These are phyloP conservation scores for Cladosporium sp. DNA, from an alignment of 2,329 filamentous ascomycete species.

Conservation along the genomic window DNA sequence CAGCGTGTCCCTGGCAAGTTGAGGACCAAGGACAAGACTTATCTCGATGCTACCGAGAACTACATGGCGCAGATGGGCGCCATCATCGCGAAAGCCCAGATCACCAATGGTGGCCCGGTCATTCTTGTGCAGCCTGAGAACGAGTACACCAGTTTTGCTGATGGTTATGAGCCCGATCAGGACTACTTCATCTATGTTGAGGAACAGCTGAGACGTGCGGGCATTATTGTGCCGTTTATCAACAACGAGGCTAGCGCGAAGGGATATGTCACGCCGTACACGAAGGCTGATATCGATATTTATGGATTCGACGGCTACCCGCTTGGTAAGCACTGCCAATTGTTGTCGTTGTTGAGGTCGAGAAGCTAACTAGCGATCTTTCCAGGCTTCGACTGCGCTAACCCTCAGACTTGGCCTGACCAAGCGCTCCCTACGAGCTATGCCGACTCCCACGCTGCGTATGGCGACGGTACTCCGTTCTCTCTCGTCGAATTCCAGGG, in stretches of 20 bases:
- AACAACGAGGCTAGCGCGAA: constrained; percentile 64
- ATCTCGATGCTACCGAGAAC: constrained; percentile 62
- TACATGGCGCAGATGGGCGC: constrained; percentile 60
- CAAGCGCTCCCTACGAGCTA: constrained; percentile 55
- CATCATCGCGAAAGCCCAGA: constrained; percentile 70
- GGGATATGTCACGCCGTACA: constrained; percentile 62
- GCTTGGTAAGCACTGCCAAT: constrained; percentile 27
- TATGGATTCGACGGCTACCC: constrained; percentile 65
- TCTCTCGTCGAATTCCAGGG: constrained; percentile 54
- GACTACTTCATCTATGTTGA: constrained; percentile 68
- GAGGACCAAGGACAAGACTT: constrained; percentile 60
- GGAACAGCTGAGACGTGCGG: constrained; percentile 62
- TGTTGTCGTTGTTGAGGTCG: background rate
- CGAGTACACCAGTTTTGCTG: constrained; percentile 59
- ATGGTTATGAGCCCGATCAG: constrained; percentile 55
- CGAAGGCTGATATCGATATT: constrained; percentile 52
- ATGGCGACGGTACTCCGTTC: constrained; percentile 64
- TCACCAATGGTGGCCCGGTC: constrained; percentile 76
- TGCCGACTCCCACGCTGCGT: constrained; percentile 49
- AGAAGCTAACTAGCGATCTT: background rate
- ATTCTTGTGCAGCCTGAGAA: constrained; percentile 80
- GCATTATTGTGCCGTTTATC: constrained; percentile 48
- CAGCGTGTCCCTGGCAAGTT: constrained; percentile 62
- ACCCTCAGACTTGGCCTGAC: constrained; percentile 59
- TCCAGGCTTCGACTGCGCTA: constrained; percentile 51